These are phyloP conservation scores for Diaporthe capsici DNA, from an alignment of 2,329 filamentous ascomycete genomes.

Conservation along the genomic window DNA sequence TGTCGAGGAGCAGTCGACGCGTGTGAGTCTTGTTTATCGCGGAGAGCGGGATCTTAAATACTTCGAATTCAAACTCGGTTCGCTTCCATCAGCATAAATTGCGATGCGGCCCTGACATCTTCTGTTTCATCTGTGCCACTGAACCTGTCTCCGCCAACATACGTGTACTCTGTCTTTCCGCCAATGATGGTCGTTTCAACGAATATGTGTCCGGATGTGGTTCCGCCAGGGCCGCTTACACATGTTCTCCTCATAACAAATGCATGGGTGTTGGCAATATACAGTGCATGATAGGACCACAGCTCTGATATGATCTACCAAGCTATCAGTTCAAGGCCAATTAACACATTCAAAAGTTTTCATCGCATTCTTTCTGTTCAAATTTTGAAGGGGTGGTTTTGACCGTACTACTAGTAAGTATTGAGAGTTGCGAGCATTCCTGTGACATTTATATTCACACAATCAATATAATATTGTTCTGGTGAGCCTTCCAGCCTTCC, in stretches of 20 bases:
- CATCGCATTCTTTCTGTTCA: neutral
- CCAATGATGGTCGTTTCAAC: neutral
- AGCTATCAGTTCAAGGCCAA: neutral
- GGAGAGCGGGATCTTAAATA: neutral
- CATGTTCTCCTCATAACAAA: neutral
- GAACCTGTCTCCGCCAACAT: neutral
- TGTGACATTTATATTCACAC: neutral
- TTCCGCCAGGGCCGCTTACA: neutral
- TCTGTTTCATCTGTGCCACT: constrained; percentile 12
- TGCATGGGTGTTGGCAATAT: neutral
- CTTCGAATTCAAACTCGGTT: neutral
- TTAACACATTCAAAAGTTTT: neutral
- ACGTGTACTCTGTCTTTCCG: neutral
- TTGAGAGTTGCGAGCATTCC: neutral
- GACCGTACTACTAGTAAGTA: accelerated
- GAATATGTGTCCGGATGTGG: neutral
- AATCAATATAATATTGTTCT: neutral
- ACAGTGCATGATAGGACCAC: neutral
- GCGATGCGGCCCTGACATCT: neutral
- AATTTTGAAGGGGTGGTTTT: neutral
- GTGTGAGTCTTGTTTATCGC: accelerated
- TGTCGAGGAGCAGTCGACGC: neutral
- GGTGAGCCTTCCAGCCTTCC: too few species aligned
- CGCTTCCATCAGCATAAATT: constrained; percentile 1
- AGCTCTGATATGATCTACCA: neutral